phyloP scores from a whole-genome alignment of 1,139 yeast species.

The Saccharomyces hybrid region DNA sequence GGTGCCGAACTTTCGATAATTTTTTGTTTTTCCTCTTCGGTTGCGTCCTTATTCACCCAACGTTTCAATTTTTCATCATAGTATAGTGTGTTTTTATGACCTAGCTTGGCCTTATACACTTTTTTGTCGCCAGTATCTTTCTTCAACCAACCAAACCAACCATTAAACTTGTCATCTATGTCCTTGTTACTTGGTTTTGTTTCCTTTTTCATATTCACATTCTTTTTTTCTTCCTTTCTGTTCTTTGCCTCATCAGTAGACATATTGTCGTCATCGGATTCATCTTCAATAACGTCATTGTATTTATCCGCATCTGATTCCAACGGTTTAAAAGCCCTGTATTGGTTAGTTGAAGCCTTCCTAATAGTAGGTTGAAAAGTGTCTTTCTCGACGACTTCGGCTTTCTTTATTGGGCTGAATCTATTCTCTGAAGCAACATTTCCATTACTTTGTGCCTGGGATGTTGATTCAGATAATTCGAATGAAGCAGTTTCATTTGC shows the following conservation, averaged over 20 bases:
- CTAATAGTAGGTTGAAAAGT: constrained; percentile 24
- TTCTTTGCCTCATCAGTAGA: constrained; percentile 15
- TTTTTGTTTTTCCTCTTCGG: constrained; percentile 61
- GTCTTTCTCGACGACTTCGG: constrained; percentile 17
- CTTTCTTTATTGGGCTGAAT: constrained; percentile 20
- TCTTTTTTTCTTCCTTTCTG: constrained; percentile 31
- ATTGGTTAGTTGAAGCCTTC: constrained; percentile 8
- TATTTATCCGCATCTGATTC: constrained; percentile 20
- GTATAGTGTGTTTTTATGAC: constrained; percentile 63
- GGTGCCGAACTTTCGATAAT: constrained; percentile 59
- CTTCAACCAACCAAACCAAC: constrained; percentile 43
- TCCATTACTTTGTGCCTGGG: neutral
- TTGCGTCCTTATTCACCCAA: constrained; percentile 72
- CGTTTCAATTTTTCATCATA: constrained; percentile 80
- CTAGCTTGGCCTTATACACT: constrained; percentile 77
- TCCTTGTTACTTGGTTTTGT: constrained; percentile 15
- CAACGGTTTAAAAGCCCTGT: constrained; percentile 14
- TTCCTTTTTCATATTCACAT: constrained; percentile 16
- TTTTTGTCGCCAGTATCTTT: constrained; percentile 55
- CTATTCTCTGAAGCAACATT: neutral
- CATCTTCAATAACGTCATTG: constrained; percentile 41
- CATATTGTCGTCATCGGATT: constrained; percentile 37
- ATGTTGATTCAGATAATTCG: neutral
- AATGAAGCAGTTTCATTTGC: neutral
- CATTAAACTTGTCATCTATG: constrained; percentile 22